Percentiles rank a stretch among this genome's conserved stretches.
Conservation (phyloP, 2,329 filamentous ascomycete species). For the Talaromyces sp. region DNA sequence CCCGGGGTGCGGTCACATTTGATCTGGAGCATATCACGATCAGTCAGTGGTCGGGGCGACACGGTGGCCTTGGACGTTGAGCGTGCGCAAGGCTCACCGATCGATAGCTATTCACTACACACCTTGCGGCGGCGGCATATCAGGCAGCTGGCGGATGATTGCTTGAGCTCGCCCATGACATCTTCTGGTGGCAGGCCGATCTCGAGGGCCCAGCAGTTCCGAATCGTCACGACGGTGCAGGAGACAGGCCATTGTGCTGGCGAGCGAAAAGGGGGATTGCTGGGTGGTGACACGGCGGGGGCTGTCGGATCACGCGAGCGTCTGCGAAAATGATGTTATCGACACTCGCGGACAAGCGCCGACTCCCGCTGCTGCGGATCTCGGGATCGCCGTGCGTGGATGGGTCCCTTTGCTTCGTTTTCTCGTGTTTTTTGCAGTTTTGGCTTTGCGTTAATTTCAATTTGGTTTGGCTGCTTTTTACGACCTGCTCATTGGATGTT, state of each 20-base stretch:
- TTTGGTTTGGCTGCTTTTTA: not conserved
- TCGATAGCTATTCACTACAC: not conserved
- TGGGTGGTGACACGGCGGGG: not conserved
- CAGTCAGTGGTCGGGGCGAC: not conserved
- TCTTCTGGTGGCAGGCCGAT: not conserved
- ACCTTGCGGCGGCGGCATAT: constrained; percentile 7
- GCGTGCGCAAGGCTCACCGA: not conserved
- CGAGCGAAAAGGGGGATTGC: not conserved
- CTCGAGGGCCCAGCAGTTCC: not conserved
- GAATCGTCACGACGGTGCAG: not conserved
- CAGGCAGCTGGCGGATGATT: not conserved
- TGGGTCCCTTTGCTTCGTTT: not conserved
- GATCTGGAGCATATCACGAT: not conserved
- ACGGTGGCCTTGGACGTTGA: not conserved
- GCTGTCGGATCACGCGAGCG: not conserved
- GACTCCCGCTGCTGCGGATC: not conserved
- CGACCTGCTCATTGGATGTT: not conserved
- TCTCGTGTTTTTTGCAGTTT: not conserved
- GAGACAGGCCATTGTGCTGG: not conserved
- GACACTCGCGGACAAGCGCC: not conserved
- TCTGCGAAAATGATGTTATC: not conserved
- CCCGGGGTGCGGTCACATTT: constrained; percentile 6
- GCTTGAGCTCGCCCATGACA: constrained; percentile 2
- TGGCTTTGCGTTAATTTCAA: not conserved
- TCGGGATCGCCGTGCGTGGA: not conserved